These are phyloP conservation scores for Ceratocystis huliohia DNA, from an alignment of 2,329 filamentous ascomycete genomes.

Conservation along the genomic window DNA sequence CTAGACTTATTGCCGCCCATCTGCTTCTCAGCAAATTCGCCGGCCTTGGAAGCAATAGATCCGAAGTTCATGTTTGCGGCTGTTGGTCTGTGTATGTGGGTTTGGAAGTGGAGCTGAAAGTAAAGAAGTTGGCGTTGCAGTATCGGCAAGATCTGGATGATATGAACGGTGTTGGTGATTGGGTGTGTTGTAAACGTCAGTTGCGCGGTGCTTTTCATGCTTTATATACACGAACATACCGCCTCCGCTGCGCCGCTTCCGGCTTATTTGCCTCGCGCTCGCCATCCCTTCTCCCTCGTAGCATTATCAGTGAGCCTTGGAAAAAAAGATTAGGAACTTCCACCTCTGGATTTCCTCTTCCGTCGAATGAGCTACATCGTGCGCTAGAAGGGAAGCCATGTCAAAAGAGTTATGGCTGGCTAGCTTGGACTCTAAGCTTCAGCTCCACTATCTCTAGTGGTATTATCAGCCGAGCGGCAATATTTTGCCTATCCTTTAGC, in stretches of 20 bases:
- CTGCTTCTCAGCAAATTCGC: slow-evolving; percentile 23
- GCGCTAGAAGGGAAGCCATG: not conserved
- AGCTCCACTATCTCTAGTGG: not conserved
- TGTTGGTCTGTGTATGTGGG: not conserved
- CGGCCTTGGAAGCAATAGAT: slow-evolving; percentile 23
- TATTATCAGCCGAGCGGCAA: not conserved
- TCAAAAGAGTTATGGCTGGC: not conserved
- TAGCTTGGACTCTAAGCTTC: not conserved
- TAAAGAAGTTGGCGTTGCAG: not conserved
- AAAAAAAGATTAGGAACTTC: not conserved
- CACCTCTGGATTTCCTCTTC: not conserved
- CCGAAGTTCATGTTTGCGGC: slow-evolving; percentile 24
- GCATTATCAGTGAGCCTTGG: not conserved
- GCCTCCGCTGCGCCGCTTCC: not conserved
- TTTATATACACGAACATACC: not conserved
- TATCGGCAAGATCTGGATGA: not conserved
- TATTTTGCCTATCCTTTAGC: not conserved
- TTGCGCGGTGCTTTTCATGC: not conserved
- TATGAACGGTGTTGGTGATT: not conserved
- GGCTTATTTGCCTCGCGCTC: not conserved
- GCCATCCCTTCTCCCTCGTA: not conserved
- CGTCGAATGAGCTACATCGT: not conserved
- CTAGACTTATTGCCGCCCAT: slow-evolving; percentile 9
- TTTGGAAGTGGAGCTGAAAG: not conserved
- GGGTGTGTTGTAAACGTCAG: not conserved